Conservation (phyloP, 2,329 filamentous ascomycete genomes). For the Diplodia scrobiculata region DNA sequence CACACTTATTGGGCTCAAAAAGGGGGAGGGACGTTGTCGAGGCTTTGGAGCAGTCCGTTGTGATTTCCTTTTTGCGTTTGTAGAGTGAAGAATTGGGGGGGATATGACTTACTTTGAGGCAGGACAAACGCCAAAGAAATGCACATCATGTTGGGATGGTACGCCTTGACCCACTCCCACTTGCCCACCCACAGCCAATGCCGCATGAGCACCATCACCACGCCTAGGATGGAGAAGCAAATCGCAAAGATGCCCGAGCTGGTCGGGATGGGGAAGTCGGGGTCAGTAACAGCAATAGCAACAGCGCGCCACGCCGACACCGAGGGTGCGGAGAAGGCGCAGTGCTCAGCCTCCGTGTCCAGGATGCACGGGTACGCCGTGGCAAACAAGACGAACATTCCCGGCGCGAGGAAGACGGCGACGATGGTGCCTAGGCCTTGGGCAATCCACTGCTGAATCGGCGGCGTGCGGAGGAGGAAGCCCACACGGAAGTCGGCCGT, state of each 20-base stretch:
- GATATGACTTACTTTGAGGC: conserved; percentile 46
- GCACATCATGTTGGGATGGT: conserved; percentile 65
- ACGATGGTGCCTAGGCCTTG: conserved; percentile 65
- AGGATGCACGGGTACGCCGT: conserved; percentile 70
- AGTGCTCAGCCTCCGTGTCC: conserved; percentile 51
- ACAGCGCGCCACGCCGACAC: conserved; percentile 68
- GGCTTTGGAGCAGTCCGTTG: no score
- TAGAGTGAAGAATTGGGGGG: no score
- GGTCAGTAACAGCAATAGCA: conserved; percentile 63
- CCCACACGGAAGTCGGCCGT: conserved; percentile 64
- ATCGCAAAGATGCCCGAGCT: conserved; percentile 61
- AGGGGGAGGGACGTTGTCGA: background rate
- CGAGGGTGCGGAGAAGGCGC: conserved; percentile 64
- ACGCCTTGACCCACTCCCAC: conserved; percentile 58
- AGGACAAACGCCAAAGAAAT: conserved; percentile 62
- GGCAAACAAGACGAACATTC: conserved; percentile 68
- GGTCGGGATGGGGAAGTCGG: conserved; percentile 58
- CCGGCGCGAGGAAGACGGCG: conserved; percentile 67
- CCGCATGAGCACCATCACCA: conserved; percentile 56
- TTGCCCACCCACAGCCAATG: conserved; percentile 59
- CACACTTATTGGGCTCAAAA: background rate
- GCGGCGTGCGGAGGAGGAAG: conserved; percentile 66
- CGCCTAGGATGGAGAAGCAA: conserved; percentile 56
- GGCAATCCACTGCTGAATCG: conserved; percentile 66
- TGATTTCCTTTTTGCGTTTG: no score